A percentile compares a stretch with the other conserved stretches of the same genome.
Evolutionary conservation across 2,329 filamentous ascomycete species (phyloP).

Genomic region (Fusarium sp.): DNA sequence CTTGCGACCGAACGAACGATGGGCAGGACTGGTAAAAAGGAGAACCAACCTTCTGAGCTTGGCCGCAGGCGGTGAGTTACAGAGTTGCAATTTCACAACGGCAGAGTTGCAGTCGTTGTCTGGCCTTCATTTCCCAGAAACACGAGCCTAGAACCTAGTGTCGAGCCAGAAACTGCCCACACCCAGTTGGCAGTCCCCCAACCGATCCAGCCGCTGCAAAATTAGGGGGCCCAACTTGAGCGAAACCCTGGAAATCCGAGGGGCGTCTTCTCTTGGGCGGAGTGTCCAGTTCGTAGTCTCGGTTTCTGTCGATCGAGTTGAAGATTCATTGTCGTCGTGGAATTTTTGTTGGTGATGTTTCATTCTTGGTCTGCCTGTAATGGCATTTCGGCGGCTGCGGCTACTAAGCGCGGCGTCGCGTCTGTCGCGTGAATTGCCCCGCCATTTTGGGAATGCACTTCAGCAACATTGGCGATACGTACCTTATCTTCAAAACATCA

Average conservation of each 20-base stretch:
- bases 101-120: conserved; percentile 24
- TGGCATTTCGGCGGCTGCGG: conserved; percentile 28
- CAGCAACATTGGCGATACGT: conserved; percentile 21
- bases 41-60: background rate
- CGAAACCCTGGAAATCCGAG: background rate
- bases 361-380: conserved; percentile 6
- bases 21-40: background rate
- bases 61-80: conserved; percentile 36
- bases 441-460: conserved; percentile 28
- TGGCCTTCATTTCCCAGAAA: conserved; percentile 33
- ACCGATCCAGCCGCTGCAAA: conserved; percentile 37
- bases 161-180: conserved; percentile 26
- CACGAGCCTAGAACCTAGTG: conserved; percentile 31
- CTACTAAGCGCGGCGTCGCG: conserved; percentile 41
- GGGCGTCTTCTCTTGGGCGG: background rate
- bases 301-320: background rate
- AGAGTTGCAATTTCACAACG: conserved; percentile 21
- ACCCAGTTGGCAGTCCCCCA: conserved; percentile 6
- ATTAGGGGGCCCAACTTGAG: background rate
- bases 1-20: conserved; percentile 10
- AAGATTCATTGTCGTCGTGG: background rate
- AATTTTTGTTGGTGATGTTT: conserved; percentile 18
- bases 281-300: conserved; percentile 5
- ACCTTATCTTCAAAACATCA: background rate
- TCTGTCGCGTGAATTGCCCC: conserved; percentile 35